Evolutionary conservation across 352 stramenopile species (phyloP).

Genomic region (Pythium coloratum): DNA sequence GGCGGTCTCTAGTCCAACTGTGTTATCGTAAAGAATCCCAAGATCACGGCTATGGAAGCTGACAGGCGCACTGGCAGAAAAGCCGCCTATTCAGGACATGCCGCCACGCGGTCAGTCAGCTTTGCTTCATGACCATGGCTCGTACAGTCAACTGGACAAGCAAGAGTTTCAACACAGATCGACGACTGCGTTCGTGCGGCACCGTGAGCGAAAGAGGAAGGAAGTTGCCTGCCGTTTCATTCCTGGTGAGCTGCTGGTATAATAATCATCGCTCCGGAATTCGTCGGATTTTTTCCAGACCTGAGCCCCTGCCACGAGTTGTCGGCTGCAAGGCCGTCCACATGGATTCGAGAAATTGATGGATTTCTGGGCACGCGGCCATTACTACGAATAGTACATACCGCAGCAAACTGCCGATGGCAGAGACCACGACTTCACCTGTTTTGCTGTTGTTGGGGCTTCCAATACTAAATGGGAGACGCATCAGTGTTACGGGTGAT

Average conservation of each 20-base stretch:
- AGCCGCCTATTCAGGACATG: background rate
- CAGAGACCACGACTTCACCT: background rate
- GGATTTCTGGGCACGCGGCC: background rate
- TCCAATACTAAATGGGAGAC: background rate
- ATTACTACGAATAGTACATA: background rate
- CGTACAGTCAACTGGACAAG: background rate
- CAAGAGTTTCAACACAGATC: background rate
- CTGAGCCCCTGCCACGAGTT: background rate
- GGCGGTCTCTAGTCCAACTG: background rate
- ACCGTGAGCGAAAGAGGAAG: background rate
- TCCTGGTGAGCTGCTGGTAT: background rate
- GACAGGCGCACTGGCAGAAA: background rate
- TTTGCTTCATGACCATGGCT: background rate
- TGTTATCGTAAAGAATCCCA: background rate
- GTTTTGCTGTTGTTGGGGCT: background rate
- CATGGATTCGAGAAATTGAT: background rate
- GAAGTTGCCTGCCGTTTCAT: background rate
- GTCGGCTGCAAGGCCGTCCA: background rate
- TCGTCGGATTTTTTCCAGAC: background rate
- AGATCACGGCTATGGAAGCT: background rate
- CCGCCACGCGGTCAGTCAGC: background rate
- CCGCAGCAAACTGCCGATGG: background rate
- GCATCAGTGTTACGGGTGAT: background rate
- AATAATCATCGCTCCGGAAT: background rate
- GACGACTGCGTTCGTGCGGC: background rate